Percentiles rank a stretch among this genome's conserved stretches.
phyloP scores from a whole-genome alignment of 768 basidiomycete species.

The Lyophyllum shimeji region DNA sequence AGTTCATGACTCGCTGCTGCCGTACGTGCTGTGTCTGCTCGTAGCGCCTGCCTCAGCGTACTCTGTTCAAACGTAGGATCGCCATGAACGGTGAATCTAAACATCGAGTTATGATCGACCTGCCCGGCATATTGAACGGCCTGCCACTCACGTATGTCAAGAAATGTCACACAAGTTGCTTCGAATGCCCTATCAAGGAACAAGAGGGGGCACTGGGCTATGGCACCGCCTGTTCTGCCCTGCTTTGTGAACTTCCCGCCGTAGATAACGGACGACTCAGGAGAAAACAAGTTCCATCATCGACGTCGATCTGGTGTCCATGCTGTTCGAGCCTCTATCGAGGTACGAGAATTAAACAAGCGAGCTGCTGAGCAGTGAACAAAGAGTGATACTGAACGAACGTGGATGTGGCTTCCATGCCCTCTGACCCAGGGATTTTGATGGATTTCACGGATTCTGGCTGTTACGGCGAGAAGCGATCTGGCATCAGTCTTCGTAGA shows the following conservation, averaged over 20 bases:
- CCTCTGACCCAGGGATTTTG: background rate
- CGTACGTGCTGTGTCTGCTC: background rate
- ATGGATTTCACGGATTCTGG: constrained; percentile 14
- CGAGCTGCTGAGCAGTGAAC: background rate
- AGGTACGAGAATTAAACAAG: background rate
- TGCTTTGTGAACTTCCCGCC: no score
- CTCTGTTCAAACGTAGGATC: background rate
- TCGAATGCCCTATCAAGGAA: constrained; percentile 14
- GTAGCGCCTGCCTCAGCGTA: no score
- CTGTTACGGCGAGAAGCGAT: background rate
- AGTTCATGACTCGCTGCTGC: background rate
- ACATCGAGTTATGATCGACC: constrained; percentile 3
- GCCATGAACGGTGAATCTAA: constrained; percentile 13
- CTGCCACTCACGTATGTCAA: constrained; percentile 14
- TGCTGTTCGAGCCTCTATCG: background rate
- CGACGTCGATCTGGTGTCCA: background rate
- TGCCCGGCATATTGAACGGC: background rate
- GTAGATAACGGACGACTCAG: background rate
- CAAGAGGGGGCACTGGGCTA: background rate
- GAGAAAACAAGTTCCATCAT: background rate
- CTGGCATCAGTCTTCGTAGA: background rate
- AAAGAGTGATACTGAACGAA: background rate
- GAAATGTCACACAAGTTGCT: constrained; percentile 5
- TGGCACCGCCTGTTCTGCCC: background rate
- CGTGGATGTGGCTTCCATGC: background rate